These are phyloP conservation scores for Trichoderma koningii DNA, from an alignment of 2,329 filamentous ascomycete genomes.

Conservation along the genomic window DNA sequence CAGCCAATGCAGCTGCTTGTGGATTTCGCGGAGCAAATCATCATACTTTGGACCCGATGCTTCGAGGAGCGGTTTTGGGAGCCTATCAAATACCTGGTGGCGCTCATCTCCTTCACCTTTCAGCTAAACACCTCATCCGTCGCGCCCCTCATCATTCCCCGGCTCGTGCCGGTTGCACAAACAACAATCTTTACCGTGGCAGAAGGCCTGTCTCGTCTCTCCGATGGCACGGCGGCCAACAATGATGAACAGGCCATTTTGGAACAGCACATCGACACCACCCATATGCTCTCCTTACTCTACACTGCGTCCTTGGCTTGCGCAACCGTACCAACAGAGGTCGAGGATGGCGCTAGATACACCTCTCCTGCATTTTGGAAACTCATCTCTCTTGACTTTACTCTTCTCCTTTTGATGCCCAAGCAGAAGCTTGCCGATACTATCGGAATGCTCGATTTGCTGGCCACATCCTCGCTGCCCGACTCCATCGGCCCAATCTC, in stretches of 20 bases:
- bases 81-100: slow-evolving; percentile 66
- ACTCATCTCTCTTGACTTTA: slow-evolving; percentile 65
- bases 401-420: slow-evolving; percentile 66
- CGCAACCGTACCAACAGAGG: slow-evolving; percentile 42
- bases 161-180: slow-evolving; percentile 57
- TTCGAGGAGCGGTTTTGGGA: slow-evolving; percentile 62
- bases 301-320: slow-evolving; percentile 64
- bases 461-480: slow-evolving; percentile 66
- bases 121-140: slow-evolving; percentile 61
- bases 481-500: slow-evolving; percentile 67
- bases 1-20: slow-evolving; percentile 60
- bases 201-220: slow-evolving; percentile 55
- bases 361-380: slow-evolving; percentile 62
- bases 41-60: slow-evolving; percentile 69
- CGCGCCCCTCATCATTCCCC: slow-evolving; percentile 60
- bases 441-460: slow-evolving; percentile 62
- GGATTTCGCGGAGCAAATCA: slow-evolving; percentile 64
- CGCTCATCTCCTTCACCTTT: slow-evolving; percentile 65
- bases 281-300: slow-evolving; percentile 66
- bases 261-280: slow-evolving; percentile 61
- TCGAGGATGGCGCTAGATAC: slow-evolving; percentile 37
- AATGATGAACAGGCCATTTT: slow-evolving; percentile 44
- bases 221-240: slow-evolving; percentile 51
- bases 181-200: slow-evolving; percentile 63
- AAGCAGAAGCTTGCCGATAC: slow-evolving; percentile 67